These are phyloP conservation scores for Papiliotrema flavescens DNA, from an alignment of 1,284 basidiomycete species.

Conservation along the genomic window DNA sequence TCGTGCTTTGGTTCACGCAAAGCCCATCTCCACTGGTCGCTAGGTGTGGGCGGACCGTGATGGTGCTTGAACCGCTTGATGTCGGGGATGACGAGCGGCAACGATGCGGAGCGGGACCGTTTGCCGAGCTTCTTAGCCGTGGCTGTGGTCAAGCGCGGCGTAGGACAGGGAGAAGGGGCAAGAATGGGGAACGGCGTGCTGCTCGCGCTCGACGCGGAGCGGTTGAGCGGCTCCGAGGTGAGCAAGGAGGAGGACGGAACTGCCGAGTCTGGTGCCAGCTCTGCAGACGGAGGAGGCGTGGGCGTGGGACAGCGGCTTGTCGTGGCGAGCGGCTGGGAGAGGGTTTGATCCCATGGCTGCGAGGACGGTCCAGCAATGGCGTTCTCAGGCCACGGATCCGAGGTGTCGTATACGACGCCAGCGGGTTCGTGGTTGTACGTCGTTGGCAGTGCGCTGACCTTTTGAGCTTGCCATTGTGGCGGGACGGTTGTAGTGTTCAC, in stretches of 20 bases:
- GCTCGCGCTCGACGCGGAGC: constrained; percentile 5
- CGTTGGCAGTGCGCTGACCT: neutral
- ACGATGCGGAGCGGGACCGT: constrained; percentile 13
- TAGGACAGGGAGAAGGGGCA: neutral
- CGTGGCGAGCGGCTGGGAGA: constrained; percentile 11
- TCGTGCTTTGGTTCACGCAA: constrained; percentile 4
- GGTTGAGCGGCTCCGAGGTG: constrained; percentile 31
- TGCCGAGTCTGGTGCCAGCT: neutral
- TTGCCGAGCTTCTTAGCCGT: neutral
- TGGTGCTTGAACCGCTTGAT: constrained; percentile 16
- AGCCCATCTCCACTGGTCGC: constrained; percentile 11
- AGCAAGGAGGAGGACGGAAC: constrained; percentile 16
- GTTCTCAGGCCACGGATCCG: constrained; percentile 6
- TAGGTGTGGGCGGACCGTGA: constrained; percentile 17
- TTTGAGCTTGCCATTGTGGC: neutral
- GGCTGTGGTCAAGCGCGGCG: neutral
- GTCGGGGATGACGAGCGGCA: constrained; percentile 13
- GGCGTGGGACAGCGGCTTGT: constrained; percentile 12
- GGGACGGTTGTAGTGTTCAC: neutral
- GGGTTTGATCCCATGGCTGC: constrained; percentile 3
- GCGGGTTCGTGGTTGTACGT: no score
- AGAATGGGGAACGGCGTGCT: constrained; percentile 1
- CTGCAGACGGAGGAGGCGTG: constrained; percentile 2
- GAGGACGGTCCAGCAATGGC: constrained; percentile 1
- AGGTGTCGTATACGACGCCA: no score